Evolutionary conservation across 2,329 filamentous ascomycete species (phyloP), one percentile per base, ranked within the genome.

Genomic region (Cordyceps cateniannulata): DNA sequence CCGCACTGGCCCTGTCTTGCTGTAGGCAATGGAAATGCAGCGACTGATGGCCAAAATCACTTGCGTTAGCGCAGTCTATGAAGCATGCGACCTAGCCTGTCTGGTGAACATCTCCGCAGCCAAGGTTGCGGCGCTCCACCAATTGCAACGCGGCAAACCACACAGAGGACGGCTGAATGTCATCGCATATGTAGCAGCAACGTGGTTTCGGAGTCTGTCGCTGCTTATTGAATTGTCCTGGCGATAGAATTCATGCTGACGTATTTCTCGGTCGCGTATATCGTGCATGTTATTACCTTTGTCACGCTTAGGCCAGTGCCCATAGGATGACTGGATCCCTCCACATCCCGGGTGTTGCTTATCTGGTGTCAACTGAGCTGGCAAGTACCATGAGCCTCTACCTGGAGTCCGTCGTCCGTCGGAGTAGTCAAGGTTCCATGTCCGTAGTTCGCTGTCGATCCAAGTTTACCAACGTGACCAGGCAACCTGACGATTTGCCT

Each of bases 111-210:
- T 52, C 56, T 51, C 56, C 48, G 56, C 48, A 49, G 56, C 56
- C 25, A 52, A 49, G 45, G 45, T 49, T 24, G 22, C 27, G 35
- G 38, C 5, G n/a, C 48, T 44, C 56, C 56, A 59, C 47, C 25
- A 44, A 8, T 38, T 44, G 24, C n/a, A 24, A 16, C 32, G 32
- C 45, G 50, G 35, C 47, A 45, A 51, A 52, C 56, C 56, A 59
- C 24, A 27, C 35, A 52, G 47, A 59, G n/a, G n/a, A 14, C 25
- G n/a, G 47, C 44, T 50, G 47, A 51, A 59, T 59, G 56, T 51
- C 56, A 59, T 59, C 45, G 47, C 25, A 44, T 38, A 22, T 51
- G 55, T 18, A 42, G 22, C 24, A 44, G 27, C 40, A 20, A 38
- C 32, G 12, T 49, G 7, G 44, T 38, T 40, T 38, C 42, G 29